Base-by-base conservation (phyloP, 139 green algal species). In the Prasinococcaceae sp. region DNA sequence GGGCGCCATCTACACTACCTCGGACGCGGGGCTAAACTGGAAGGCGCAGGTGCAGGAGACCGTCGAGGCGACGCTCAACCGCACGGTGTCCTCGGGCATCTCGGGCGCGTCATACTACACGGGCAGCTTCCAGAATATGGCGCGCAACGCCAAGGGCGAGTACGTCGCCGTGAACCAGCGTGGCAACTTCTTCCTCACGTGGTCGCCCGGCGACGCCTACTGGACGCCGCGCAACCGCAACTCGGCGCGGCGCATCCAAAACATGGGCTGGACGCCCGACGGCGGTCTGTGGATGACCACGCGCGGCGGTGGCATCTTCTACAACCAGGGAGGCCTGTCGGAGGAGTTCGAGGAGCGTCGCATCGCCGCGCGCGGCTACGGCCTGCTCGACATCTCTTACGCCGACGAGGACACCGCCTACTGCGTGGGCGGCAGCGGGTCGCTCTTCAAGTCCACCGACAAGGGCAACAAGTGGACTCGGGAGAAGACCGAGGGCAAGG, bases 161-260 rank as follows among this genome's bases (percentile, higher is more conserved):
- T 99, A 99, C 53, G 80, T 99, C 9, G 90, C 82, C 14, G 84
- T 99, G 12, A 85, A 63, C 36, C 89, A 76, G 1, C 78, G 90
- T 30, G 90, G 90, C 45, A 99, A 99, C 84, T 99, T 99, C 68
- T 99, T 83, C 77, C 89, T 99, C 77, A 96, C 90, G 24, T 99
- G 90, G 90, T 50, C 72, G 19, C 79, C 86, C 4, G 88, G 88
- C 5, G 79, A 94, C 60, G 65, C 70, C 4, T 92, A 77, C 65
- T 96, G 88, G 88, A 47, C 73, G 72, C 88, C 88, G 4, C 88
- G 94, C 80, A 96, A 95, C 79, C 73, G 90, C 22, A 78, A 76
- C 30, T 75, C 63, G 9, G 74, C 79, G n/a, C 72, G 90, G 22
- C 79, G 90, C 20, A 67, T 98, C 25, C 90, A 95, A 55, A 92